Percentiles rank a stretch among this genome's conserved stretches.
Evolutionary conservation across 495 filamentous ascomycete genomes (phyloP).

Genomic region (Rostrohypoxylon terebratum): DNA sequence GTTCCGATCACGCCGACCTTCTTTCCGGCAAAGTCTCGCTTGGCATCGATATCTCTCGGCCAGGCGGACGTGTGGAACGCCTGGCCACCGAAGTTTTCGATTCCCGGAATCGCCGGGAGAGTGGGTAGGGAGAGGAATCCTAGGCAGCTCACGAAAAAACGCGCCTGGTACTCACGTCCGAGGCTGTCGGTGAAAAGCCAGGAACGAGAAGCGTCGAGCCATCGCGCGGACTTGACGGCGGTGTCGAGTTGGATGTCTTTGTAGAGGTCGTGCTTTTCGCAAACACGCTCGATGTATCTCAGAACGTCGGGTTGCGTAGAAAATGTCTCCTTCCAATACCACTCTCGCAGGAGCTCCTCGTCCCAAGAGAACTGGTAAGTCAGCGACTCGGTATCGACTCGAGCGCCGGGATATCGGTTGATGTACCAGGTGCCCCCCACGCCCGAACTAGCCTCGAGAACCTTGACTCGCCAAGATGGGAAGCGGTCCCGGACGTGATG

Average conservation of each 20-base stretch:
- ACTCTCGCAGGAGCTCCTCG: neutral
- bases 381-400: neutral
- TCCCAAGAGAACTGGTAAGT: neutral
- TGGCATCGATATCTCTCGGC: neutral
- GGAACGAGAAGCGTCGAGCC: neutral
- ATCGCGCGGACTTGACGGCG: neutral
- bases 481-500: neutral
- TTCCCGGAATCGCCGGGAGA: neutral
- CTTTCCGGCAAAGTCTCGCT: neutral
- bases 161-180: neutral
- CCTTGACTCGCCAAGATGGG: neutral
- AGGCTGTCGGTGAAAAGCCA: neutral
- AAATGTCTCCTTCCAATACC: neutral
- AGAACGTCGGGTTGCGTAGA: neutral
- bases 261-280: neutral
- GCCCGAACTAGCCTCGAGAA: neutral
- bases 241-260: neutral
- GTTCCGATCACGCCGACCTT: neutral
- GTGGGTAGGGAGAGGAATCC: slow-evolving; percentile 1
- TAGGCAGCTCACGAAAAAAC: neutral
- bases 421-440: slow-evolving; percentile 1
- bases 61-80: neutral
- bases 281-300: neutral
- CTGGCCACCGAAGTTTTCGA: neutral
- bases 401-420: neutral